Percentiles rank a stretch among this genome's conserved stretches.
Evolutionary conservation across 305 asterid species (phyloP).

Genomic region (Andrographis paniculata): DNA sequence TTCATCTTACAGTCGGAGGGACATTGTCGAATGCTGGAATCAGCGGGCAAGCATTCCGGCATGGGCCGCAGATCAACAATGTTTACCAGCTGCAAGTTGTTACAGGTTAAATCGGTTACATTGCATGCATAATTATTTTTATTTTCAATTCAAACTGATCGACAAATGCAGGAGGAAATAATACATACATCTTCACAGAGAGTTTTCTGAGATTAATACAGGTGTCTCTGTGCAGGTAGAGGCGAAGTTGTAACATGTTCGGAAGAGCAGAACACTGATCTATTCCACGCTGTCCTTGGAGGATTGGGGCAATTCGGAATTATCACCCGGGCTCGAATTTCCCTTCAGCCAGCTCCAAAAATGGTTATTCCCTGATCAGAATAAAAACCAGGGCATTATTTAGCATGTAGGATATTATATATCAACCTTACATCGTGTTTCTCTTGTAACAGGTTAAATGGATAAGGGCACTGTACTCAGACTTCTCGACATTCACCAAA

Average conservation of each 20-base stretch:
- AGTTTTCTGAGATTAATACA: constrained; percentile 3
- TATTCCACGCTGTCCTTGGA: constrained; percentile 80
- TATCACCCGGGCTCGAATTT: constrained; percentile 75
- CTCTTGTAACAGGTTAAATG: constrained; percentile 63
- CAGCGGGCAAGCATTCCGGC: constrained; percentile 88
- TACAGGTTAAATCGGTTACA: constrained; percentile 47
- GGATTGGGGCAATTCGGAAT: constrained; percentile 93
- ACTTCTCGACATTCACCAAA: constrained; percentile 49
- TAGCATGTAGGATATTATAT: not conserved
- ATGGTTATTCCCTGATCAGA: constrained; percentile 37
- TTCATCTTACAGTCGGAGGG: constrained; percentile 90
- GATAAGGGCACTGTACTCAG: constrained; percentile 78
- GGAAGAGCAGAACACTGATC: constrained; percentile 59
- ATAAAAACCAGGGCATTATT: not conserved
- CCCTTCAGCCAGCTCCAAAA: constrained; percentile 72
- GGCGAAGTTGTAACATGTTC: constrained; percentile 81
- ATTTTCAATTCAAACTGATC: not conserved
- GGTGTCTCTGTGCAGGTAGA: constrained; percentile 32
- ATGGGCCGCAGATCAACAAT: constrained; percentile 92
- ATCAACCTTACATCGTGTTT: constrained; percentile 6
- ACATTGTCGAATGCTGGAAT: constrained; percentile 91
- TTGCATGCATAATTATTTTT: constrained; percentile 1
- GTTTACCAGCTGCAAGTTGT: constrained; percentile 83
- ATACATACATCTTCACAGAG: no score
- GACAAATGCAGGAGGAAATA: not conserved